These are phyloP conservation scores for Mallotus repandus DNA, from an alignment of 441 rosid species.

Conservation along the genomic window DNA sequence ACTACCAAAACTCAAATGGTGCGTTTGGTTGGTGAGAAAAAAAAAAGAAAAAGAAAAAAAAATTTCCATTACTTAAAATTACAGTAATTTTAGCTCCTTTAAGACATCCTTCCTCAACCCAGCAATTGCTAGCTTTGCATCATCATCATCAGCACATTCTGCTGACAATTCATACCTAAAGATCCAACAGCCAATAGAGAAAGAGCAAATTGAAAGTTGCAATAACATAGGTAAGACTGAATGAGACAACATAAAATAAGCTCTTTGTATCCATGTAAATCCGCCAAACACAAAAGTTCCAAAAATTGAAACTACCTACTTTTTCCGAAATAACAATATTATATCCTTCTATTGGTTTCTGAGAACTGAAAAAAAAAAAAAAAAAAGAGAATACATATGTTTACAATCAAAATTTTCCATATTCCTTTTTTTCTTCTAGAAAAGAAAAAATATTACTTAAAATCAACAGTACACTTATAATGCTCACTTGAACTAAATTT, in stretches of 20 bases:
- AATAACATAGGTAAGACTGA: conserved; percentile 7
- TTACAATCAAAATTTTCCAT: neutral
- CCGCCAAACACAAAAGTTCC: neutral
- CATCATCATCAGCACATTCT: conserved; percentile 83
- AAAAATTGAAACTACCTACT: conserved; percentile 20
- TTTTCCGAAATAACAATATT: conserved; percentile 20
- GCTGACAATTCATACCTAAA: conserved; percentile 68
- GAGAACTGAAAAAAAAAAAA: conserved; percentile 23
- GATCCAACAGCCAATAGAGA: conserved; percentile 1
- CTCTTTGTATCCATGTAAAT: neutral
- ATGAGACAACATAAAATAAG: neutral
- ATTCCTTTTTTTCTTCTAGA: neutral
- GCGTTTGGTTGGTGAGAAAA: conserved; percentile 25
- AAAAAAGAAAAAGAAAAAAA: too few species aligned
- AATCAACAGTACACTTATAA: neutral
- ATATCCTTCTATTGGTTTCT: conserved; percentile 22
- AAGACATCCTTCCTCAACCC: conserved; percentile 53
- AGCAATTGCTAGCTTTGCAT: conserved; percentile 53
- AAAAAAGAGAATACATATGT: conserved; percentile 15
- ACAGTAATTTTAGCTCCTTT: conserved; percentile 69
- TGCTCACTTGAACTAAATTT: conserved; percentile 20
- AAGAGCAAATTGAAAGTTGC: conserved; percentile 3
- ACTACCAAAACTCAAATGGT: conserved; percentile 32
- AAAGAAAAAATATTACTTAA: neutral
- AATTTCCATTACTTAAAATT: too few species aligned